phyloP scores from a whole-genome alignment of 139 green algal species.

The Penium margaritaceum region DNA sequence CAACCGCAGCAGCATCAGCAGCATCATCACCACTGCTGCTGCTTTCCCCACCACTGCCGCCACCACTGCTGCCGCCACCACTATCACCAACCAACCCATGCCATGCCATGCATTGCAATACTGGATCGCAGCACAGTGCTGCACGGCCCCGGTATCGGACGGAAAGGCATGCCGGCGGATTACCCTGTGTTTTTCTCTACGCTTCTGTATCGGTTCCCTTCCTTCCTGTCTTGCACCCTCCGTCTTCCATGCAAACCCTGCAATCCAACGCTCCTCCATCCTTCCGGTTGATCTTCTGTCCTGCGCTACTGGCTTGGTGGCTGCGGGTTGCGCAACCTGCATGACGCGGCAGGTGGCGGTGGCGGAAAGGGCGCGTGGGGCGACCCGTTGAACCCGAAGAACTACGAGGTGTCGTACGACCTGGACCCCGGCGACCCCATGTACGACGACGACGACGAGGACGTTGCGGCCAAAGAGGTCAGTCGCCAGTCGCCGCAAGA shows the following conservation, averaged over 20 bases:
- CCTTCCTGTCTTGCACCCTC: neutral
- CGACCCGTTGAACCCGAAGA: slow-evolving; percentile 7
- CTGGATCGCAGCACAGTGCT: too few relatives aligned
- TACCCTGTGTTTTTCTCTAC: neutral
- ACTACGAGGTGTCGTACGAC: slow-evolving; percentile 1
- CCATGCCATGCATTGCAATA: too few relatives aligned
- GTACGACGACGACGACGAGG: slow-evolving; percentile 29
- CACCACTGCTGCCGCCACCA: too few relatives aligned
- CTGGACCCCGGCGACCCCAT: slow-evolving; percentile 40
- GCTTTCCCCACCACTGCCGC: too few relatives aligned
- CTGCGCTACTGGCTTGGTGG: neutral
- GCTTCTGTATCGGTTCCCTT: neutral
- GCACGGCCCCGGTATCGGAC: too few relatives aligned
- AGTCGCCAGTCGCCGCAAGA: neutral
- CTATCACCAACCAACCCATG: too few relatives aligned
- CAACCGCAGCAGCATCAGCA: too few relatives aligned
- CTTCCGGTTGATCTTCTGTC: neutral
- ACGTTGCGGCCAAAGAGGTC: neutral
- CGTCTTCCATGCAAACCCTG: too few relatives aligned
- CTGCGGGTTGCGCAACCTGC: neutral
- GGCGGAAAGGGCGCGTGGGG: slow-evolving; percentile 38
- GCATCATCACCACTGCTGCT: too few relatives aligned
- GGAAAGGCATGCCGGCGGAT: too few relatives aligned
- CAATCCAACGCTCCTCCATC: too few relatives aligned
- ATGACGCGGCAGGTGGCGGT: slow-evolving; percentile 8